Conservation (phyloP, 176 grass and related monocot species). For the Cenchrus americanus region DNA sequence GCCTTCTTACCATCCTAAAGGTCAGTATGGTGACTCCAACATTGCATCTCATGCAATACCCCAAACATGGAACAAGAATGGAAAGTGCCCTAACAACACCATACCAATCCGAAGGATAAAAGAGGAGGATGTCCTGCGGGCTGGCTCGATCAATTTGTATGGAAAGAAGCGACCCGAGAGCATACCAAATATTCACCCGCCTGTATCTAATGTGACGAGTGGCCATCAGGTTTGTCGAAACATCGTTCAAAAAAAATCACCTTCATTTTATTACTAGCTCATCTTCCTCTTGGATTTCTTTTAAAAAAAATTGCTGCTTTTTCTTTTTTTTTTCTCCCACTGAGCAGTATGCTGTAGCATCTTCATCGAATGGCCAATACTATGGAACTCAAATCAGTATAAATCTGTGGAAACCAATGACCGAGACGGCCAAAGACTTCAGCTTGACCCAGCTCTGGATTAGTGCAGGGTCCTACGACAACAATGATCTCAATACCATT, state of each 20-base stretch:
- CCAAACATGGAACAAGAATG: no score
- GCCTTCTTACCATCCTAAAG: no score
- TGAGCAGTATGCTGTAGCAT: constrained; percentile 73
- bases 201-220: constrained; percentile 38
- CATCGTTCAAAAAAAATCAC: not conserved
- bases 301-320: not conserved
- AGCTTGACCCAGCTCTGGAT: constrained; percentile 87
- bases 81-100: no score
- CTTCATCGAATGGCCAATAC: constrained; percentile 61
- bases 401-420: constrained; percentile 77
- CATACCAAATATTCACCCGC: constrained; percentile 43
- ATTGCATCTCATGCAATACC: no score
- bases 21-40: no score
- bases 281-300: not conserved
- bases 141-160: constrained; percentile 50
- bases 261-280: not conserved
- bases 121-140: constrained; percentile 50
- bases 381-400: constrained; percentile 75
- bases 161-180: constrained; percentile 59
- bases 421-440: constrained; percentile 65
- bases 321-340: not conserved
- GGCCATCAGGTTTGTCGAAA: constrained; percentile 61
- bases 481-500: constrained; percentile 81
- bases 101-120: no score
- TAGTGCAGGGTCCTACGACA: not conserved